These are phyloP conservation scores for Heterobasidion annosum DNA, from an alignment of 1,284 basidiomycete genomes.

Conservation along the genomic window DNA sequence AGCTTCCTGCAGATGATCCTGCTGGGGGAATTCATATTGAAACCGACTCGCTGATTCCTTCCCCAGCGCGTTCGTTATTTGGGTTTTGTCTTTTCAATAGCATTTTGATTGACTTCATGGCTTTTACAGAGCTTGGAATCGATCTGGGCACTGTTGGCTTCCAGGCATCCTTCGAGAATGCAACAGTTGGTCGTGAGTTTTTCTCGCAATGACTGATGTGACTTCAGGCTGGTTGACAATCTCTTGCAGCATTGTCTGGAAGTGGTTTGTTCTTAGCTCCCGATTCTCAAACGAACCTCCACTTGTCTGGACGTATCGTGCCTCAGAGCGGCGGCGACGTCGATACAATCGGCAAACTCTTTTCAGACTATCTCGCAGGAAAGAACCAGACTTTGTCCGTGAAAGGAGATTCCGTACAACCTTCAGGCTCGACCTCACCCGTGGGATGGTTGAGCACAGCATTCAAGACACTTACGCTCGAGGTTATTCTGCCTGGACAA, in stretches of 20 bases:
- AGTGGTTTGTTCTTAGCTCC: slow-evolving; percentile 45
- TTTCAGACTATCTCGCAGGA: slow-evolving; percentile 63
- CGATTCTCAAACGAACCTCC: slow-evolving; percentile 36
- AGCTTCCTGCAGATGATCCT: slow-evolving; percentile 54
- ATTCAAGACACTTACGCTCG: slow-evolving; percentile 57
- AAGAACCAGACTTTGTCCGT: slow-evolving; percentile 55
- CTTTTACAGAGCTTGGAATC: slow-evolving; percentile 51
- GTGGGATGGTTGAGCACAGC: slow-evolving; percentile 66
- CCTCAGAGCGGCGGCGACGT: slow-evolving; percentile 49
- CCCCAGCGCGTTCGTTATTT: slow-evolving; percentile 37
- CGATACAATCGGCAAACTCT: slow-evolving; percentile 51
- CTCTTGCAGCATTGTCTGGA: slow-evolving; percentile 35
- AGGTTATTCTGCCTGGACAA: slow-evolving; percentile 59
- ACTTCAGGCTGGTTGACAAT: not conserved
- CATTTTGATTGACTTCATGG: slow-evolving; percentile 8
- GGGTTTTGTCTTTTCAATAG: not conserved
- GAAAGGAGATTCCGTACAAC: slow-evolving; percentile 56
- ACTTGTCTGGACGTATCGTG: slow-evolving; percentile 55
- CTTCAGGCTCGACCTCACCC: slow-evolving; percentile 35
- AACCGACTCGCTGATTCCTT: slow-evolving; percentile 61
- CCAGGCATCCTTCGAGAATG: slow-evolving; percentile 48
- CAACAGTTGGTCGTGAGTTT: slow-evolving; percentile 54
- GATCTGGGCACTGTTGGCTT: slow-evolving; percentile 66
- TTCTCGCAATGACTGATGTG: slow-evolving; percentile 16
- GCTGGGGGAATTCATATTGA: slow-evolving; percentile 65